These are phyloP conservation scores for Stenogyne calaminthoides DNA, from an alignment of 305 asterid genomes.

Conservation along the genomic window DNA sequence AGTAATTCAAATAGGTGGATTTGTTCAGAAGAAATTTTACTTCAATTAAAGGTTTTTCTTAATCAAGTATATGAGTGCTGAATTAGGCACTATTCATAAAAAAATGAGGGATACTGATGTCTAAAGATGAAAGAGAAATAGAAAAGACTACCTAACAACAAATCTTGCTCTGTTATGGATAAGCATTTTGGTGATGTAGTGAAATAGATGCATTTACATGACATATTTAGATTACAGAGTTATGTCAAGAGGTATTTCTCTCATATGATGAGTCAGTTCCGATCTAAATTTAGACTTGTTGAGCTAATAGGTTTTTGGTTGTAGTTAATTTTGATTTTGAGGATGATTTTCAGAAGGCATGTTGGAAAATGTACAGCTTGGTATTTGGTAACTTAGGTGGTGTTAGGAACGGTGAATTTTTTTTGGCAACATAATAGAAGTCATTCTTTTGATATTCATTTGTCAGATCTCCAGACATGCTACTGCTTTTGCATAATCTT, in stretches of 20 bases:
- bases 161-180: not conserved
- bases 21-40: not conserved
- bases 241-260: not conserved
- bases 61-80: not conserved
- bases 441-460: too few relatives aligned
- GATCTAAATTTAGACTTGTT: not conserved
- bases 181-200: not conserved
- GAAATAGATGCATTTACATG: not conserved
- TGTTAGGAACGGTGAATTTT: not conserved
- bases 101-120: not conserved
- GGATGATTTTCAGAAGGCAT: not conserved
- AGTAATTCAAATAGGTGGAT: constrained; percentile 4
- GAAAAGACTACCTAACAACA: not conserved
- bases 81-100: not conserved
- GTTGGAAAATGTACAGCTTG: not conserved
- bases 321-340: not conserved
- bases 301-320: not conserved
- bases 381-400: not conserved
- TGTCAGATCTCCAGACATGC: not conserved
- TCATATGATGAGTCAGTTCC: not conserved
- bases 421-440: too few relatives aligned
- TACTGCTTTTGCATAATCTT: not conserved
- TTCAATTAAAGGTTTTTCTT: not conserved
- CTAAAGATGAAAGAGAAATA: constrained; percentile 7
- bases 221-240: not conserved